A percentile compares a stretch with the other conserved stretches of the same genome.
Conservation (phyloP, 2,329 filamentous ascomycete species). For the Aspergillus pseudoglaucus region DNA sequence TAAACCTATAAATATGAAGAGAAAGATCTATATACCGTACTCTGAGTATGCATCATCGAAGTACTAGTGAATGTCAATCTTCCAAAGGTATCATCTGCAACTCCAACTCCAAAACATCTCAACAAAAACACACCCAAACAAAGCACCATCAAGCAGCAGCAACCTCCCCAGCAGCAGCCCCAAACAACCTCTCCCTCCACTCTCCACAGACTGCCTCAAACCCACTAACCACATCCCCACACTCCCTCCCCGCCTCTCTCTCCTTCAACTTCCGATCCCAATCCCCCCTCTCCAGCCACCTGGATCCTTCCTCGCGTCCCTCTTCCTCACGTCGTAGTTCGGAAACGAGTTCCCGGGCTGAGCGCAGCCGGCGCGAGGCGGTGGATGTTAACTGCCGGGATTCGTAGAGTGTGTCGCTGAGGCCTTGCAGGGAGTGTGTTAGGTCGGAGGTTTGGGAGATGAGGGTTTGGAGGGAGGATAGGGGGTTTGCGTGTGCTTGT, state of each 20-base stretch:
- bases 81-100: no score
- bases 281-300: constrained; percentile 73
- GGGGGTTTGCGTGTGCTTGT: constrained; percentile 35
- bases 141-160: constrained; percentile 22
- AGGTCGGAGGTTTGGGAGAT: constrained; percentile 66
- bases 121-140: background rate
- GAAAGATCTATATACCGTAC: no score
- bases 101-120: background rate
- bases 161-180: constrained; percentile 26
- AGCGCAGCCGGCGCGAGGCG: constrained; percentile 71
- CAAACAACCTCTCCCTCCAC: constrained; percentile 71
- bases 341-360: constrained; percentile 74
- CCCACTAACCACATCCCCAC: constrained; percentile 79
- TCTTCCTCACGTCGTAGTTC: constrained; percentile 82
- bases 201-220: constrained; percentile 86
- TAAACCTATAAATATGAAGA: no score
- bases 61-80: no score
- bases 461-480: constrained; percentile 61
- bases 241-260: constrained; percentile 76
- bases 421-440: constrained; percentile 71
- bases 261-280: constrained; percentile 72
- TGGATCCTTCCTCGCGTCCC: constrained; percentile 70
- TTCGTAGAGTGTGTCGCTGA: constrained; percentile 92
- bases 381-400: constrained; percentile 79
- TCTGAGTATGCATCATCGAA: no score